Conservation (phyloP, 495 filamentous ascomycete species). For the Neurospora tetrasperma region DNA sequence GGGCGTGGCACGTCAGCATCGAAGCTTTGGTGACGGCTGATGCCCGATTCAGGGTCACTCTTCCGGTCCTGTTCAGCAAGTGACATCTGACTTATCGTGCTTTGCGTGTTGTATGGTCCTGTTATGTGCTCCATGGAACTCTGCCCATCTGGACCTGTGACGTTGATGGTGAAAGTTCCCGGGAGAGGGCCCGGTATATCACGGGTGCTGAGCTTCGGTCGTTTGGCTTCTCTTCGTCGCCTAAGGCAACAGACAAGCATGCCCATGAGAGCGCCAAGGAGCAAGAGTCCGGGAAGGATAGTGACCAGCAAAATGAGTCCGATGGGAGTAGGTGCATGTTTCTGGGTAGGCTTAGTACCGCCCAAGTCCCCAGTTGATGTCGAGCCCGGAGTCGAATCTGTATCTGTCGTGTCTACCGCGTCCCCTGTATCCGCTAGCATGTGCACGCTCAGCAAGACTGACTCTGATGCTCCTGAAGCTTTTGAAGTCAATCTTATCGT, state of each 20-base stretch:
- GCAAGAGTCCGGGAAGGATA: slow-evolving; percentile 11
- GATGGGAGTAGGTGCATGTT: background rate
- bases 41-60: background rate
- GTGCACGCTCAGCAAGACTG: slow-evolving; percentile 40
- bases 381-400: background rate
- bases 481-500: slow-evolving; percentile 41
- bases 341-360: background rate
- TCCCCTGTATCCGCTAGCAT: slow-evolving; percentile 23
- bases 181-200: slow-evolving; percentile 36
- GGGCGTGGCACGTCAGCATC: background rate
- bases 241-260: slow-evolving; percentile 18
- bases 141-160: background rate
- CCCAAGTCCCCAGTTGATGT: background rate
- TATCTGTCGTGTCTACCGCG: slow-evolving; percentile 2
- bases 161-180: slow-evolving; percentile 24
- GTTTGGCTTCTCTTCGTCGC: slow-evolving; percentile 7
- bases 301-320: slow-evolving; percentile 13
- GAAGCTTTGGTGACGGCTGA: background rate
- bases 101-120: background rate
- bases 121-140: background rate
- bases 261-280: slow-evolving; percentile 6
- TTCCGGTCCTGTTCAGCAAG: background rate
- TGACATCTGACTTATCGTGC: background rate
- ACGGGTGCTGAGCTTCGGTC: slow-evolving; percentile 10
- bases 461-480: slow-evolving; percentile 30